Evolutionary conservation across 129 eudicot genomes (phyloP), one percentile per base, ranked within the genome.

Genomic region (Arctium minus): DNA sequence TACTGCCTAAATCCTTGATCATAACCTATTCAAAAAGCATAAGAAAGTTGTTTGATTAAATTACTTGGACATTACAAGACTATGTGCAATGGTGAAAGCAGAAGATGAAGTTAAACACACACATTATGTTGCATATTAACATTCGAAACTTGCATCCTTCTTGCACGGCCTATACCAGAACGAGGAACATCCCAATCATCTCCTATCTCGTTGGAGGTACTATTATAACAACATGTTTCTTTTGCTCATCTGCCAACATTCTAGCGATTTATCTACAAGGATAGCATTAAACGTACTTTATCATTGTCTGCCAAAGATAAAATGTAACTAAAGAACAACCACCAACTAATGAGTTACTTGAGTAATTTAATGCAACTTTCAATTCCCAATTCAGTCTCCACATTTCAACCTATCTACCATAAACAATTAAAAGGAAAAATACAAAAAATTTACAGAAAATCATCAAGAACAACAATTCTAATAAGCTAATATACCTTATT

Each of bases 141-240:
- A 86, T 96, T 96, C 72, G 99, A 95, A 75, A 96, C 99, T 93
- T 96, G 99, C 98, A 96, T 96, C 81, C 99, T 90, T 87, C 99
- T 93, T 37, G 99, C 99, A 85, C 92, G 91, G 10, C 99, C 99
- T 65, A 96, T 96, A 76, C 99, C 99, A 15, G 90, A 86, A 91
- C 93, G 99, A 62, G 99, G 99, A 80, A 96, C 95, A 79, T 96
- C 99, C 7, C 99, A 98, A 84, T 96, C 99, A 64, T 98, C 99
- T 71, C 99, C 99, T 64, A 96, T 96, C 87, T 96, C 99, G 84
- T 96, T 96, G 3, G 99, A 96, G 8, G 99, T 96, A 79, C 99
- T 64, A 93, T 90, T 48, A 96, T 93, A 8, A 96, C 97, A 18
- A 96, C 99, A 77, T 98, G 94, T 83, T 91, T 96, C 73, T 88